Evolutionary conservation across 2,329 filamentous ascomycete species (phyloP).

Genomic region (Pyricularia sp.): DNA sequence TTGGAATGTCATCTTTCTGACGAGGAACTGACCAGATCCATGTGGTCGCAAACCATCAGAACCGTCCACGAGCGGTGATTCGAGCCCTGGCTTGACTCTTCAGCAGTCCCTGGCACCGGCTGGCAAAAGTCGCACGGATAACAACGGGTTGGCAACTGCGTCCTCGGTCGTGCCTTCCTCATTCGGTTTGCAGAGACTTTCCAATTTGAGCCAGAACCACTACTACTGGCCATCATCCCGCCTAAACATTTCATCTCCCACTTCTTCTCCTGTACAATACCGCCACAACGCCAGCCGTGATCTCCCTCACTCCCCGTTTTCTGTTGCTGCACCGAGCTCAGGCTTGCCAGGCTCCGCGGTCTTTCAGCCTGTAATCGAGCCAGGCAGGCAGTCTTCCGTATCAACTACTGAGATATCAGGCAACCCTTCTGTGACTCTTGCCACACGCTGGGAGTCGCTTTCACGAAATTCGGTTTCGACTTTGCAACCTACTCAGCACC

Average conservation of each 20-base stretch:
- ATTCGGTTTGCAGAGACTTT: background rate
- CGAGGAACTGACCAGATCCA: background rate
- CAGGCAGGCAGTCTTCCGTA: background rate
- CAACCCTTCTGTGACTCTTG: background rate
- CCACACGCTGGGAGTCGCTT: background rate
- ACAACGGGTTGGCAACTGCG: background rate
- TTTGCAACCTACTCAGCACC: background rate
- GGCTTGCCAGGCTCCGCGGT: background rate
- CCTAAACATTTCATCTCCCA: background rate
- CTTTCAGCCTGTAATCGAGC: background rate
- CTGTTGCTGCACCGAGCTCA: background rate
- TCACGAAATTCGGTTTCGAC: background rate
- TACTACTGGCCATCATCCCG: background rate
- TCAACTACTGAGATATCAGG: background rate
- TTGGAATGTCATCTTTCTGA: background rate
- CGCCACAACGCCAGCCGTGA: background rate
- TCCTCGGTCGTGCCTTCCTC: background rate
- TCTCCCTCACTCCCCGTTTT: background rate
- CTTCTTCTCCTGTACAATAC: background rate
- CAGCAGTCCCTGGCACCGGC: background rate
- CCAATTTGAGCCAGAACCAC: background rate
- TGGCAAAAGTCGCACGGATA: background rate
- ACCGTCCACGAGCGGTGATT: background rate
- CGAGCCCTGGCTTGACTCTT: background rate
- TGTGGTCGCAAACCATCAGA: background rate